These are phyloP conservation scores for Podaxis sp. DNA, from an alignment of 768 basidiomycete species.

Conservation along the genomic window DNA sequence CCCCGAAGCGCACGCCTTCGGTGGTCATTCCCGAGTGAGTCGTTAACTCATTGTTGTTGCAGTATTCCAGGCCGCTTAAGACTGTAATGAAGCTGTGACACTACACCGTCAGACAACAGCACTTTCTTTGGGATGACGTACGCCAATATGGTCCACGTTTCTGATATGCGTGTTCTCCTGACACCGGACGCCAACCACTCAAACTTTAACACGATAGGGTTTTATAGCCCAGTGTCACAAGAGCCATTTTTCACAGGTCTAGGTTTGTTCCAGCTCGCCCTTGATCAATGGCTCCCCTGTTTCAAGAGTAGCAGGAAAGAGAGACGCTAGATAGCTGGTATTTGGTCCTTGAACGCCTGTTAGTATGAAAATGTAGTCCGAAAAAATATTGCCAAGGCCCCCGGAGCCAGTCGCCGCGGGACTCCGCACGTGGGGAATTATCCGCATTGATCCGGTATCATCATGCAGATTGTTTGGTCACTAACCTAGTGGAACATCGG, in stretches of 20 bases:
- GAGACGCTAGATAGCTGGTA: not conserved
- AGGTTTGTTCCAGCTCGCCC: conserved; percentile 38
- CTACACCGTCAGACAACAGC: conserved; percentile 22
- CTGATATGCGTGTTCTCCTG: conserved; percentile 43
- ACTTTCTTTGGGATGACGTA: conserved; percentile 45
- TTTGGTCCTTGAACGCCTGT: not conserved
- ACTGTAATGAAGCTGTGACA: conserved; percentile 30
- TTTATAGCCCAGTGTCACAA: conserved; percentile 43
- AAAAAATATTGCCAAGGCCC: no score
- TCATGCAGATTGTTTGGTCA: no score
- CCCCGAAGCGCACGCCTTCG: conserved; percentile 37
- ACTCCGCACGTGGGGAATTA: no score
- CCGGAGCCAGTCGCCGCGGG: no score
- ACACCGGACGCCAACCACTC: conserved; percentile 44
- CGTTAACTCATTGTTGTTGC: not conserved
- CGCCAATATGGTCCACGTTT: conserved; percentile 44
- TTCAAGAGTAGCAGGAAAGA: conserved; percentile 16
- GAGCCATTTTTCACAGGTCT: conserved; percentile 44
- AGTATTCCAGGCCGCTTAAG: not conserved
- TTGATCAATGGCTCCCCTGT: conserved; percentile 47
- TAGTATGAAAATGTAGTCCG: no score
- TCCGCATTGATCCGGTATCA: no score
- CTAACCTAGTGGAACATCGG: no score
- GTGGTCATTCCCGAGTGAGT: conserved; percentile 33
- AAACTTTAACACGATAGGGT: conserved; percentile 44